Evolutionary conservation across 2,329 filamentous ascomycete species (phyloP), one percentile per base, ranked within the genome.

Genomic region (Stachybotrys elegans): DNA sequence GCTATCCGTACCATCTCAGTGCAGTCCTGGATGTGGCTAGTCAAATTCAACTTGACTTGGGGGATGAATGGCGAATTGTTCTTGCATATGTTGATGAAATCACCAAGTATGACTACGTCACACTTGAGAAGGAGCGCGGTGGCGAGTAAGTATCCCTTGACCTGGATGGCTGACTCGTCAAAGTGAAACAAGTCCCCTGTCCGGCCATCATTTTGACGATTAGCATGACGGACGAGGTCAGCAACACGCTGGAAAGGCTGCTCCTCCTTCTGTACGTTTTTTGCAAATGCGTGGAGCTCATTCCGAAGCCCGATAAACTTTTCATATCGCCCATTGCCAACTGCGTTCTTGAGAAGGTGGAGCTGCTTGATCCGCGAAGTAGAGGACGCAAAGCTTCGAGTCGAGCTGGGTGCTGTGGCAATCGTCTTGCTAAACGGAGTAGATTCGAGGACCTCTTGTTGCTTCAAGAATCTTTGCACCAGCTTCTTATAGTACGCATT

Each of bases 211-310:
- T n/a, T n/a, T 47, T 63, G 57, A 6, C 58, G 60, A 16, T 63
- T 63, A 5, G 66, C 65, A 21, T 67, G 60, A 14, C 66, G 60
- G 3, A 75, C 72, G 5, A 72, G 58, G 27, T 73, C 59, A 6
- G 65, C 64, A 2, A 79, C 71, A 0, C 62, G 62, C 25, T 71
- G 66, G 45, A 72, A 75, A 0, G 74, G 73, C 50, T 78, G 72
- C 50, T 78, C 73, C 9, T 76, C 67, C 22, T 56, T 54, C 16
- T 50, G 50, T 1, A 75, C 68, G 22, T 63, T 52, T 0, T 37
- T 39, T 4, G 46, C 27, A 21, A 51, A 52, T 8, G 13, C 16
- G 11, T 41, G 19, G 2, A 56, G 47, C 4, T 39, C 29, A 4
- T 22, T 41, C 48, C 54, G 49, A 4, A 49, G 34, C 11, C 20